A percentile compares a stretch with the other conserved stretches of the same genome.
phyloP scores from a whole-genome alignment of 352 stramenopile genomes.

The Blastocystis sp. region DNA sequence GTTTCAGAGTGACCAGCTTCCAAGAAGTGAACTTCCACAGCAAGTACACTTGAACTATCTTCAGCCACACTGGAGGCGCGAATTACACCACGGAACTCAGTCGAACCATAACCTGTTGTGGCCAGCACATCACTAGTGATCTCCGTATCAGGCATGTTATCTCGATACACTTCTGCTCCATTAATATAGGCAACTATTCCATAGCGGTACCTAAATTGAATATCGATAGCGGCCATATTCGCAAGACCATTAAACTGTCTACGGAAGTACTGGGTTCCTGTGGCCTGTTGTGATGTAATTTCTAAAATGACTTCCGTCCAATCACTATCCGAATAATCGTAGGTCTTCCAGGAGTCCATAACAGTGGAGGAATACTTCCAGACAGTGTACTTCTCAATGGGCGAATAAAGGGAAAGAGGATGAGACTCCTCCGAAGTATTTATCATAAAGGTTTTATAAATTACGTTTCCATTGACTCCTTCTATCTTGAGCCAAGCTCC shows the following conservation, averaged over 20 bases:
- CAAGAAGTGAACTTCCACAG: constrained; percentile 13
- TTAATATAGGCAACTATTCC: constrained; percentile 56
- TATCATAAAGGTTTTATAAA: constrained; percentile 16
- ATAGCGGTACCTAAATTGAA: not conserved
- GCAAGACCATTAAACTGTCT: not conserved
- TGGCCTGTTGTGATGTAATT: not conserved
- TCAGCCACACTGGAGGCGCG: not conserved
- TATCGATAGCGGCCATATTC: constrained; percentile 16
- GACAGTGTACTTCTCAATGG: not conserved
- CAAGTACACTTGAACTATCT: not conserved
- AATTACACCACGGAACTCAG: constrained; percentile 6
- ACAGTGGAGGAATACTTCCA: not conserved
- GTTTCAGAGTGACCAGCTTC: not conserved
- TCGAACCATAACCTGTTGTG: not conserved
- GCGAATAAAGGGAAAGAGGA: not conserved
- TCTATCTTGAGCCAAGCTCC: not conserved
- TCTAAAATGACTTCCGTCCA: not conserved
- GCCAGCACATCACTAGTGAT: not conserved
- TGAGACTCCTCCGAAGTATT: not conserved
- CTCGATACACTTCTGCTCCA: constrained; percentile 27
- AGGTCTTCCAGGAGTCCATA: not conserved
- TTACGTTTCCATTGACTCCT: not conserved
- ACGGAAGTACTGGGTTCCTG: constrained; percentile 49
- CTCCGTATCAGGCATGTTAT: constrained; percentile 24
- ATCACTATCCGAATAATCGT: not conserved